A percentile compares a stretch with the other conserved stretches of the same genome.
phyloP scores from a whole-genome alignment of 1,139 yeast genomes.

The Candida sp. region DNA sequence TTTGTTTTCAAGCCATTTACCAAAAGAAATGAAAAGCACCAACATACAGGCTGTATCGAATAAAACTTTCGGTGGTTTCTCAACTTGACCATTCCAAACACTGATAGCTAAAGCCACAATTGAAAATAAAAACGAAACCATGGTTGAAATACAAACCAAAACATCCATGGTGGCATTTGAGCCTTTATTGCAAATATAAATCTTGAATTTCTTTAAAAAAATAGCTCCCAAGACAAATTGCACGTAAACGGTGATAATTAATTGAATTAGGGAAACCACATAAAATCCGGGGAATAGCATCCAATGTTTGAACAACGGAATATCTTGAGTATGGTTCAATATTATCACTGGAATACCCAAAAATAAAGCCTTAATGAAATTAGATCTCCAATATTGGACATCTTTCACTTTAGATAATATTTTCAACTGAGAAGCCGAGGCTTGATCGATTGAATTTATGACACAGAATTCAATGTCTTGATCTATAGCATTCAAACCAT shows the following conservation, averaged over 20 bases:
- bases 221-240: slow-evolving; percentile 65
- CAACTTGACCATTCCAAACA: slow-evolving; percentile 32
- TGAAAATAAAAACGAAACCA: slow-evolving; percentile 76
- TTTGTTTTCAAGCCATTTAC: slow-evolving; percentile 86
- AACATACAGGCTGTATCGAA: slow-evolving; percentile 91
- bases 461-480: slow-evolving; percentile 34
- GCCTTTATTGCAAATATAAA: slow-evolving; percentile 63
- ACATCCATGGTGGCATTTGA: slow-evolving; percentile 91
- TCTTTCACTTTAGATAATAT: slow-evolving; percentile 70
- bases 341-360: slow-evolving; percentile 66
- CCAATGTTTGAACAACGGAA: slow-evolving; percentile 25
- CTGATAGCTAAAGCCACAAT: slow-evolving; percentile 51
- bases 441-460: slow-evolving; percentile 40
- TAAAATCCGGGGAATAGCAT: slow-evolving; percentile 51
- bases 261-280: slow-evolving; percentile 58
- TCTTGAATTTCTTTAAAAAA: slow-evolving; percentile 62
- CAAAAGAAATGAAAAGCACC: slow-evolving; percentile 76
- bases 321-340: slow-evolving; percentile 45
- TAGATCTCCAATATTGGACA: slow-evolving; percentile 63
- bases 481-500: slow-evolving; percentile 29
- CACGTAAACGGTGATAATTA: slow-evolving; percentile 59
- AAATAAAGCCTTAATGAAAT: slow-evolving; percentile 47
- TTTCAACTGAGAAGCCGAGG: slow-evolving; percentile 61
- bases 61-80: slow-evolving; percentile 62
- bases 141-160: slow-evolving; percentile 78